Evolutionary conservation across 495 filamentous ascomycete species (phyloP).

Genomic region (Corynascus novoguineensis): DNA sequence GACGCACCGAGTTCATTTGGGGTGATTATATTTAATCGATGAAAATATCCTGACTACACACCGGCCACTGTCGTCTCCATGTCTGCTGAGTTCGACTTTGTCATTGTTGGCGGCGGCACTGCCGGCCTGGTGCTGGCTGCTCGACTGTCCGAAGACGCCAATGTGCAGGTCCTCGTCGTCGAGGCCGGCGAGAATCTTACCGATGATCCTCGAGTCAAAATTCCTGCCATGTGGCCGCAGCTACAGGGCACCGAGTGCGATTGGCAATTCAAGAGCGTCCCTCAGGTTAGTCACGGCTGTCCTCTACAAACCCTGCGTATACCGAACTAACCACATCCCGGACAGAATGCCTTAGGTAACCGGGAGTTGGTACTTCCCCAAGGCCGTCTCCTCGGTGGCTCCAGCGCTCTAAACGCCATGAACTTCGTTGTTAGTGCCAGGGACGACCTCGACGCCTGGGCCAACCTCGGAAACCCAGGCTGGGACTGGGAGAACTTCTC

Average conservation of each 20-base stretch:
- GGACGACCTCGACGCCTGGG: slow-evolving; percentile 36
- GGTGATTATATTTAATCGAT: no score
- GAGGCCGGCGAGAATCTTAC: slow-evolving; percentile 37
- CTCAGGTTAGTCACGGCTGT: slow-evolving; percentile 11
- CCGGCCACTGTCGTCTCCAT: not conserved
- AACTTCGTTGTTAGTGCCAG: slow-evolving; percentile 14
- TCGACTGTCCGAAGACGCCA: slow-evolving; percentile 41
- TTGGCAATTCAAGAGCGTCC: slow-evolving; percentile 23
- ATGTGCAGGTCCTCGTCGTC: slow-evolving; percentile 37
- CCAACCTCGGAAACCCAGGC: slow-evolving; percentile 32
- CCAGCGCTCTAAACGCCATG: slow-evolving; percentile 19
- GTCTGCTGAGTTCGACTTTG: slow-evolving; percentile 15
- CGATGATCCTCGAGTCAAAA: slow-evolving; percentile 9
- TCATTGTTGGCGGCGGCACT: slow-evolving; percentile 38
- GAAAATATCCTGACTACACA: no score
- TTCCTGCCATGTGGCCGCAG: slow-evolving; percentile 30
- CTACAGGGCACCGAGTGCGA: slow-evolving; percentile 15
- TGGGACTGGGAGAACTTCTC: slow-evolving; percentile 34
- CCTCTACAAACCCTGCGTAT: not conserved
- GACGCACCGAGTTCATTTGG: no score
- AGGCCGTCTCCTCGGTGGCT: slow-evolving; percentile 28
- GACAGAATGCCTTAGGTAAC: slow-evolving; percentile 39
- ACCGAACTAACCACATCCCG: not conserved
- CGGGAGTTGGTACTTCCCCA: slow-evolving; percentile 40
- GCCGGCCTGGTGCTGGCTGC: slow-evolving; percentile 46